Evolutionary conservation across 371 early-diverging fungal genomes (phyloP), one percentile per base, ranked within the genome.

Genomic region (Neoconidiobolus thromboides): DNA sequence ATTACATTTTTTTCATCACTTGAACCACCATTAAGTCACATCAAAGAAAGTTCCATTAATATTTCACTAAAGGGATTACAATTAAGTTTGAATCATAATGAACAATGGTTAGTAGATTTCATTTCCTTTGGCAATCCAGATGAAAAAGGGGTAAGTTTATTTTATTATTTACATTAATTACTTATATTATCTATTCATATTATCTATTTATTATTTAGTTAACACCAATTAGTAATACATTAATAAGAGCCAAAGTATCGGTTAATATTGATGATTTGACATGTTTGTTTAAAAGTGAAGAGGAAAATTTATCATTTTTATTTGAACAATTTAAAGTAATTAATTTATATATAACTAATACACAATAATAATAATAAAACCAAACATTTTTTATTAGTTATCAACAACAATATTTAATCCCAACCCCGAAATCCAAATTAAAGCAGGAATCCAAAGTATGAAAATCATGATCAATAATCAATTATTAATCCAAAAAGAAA

Each of bases 111-210:
- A 46, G 46, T 9, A n/a, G 46, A 9, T 46, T n/a, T n/a, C n/a
- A 6, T 46, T 9, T 46, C 9, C 9, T 46, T 46, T 46, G 46
- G n/a, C 6, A n/a, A 46, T 46, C 46, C n/a, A 46, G 46, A 6
- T 46, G 46, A 46, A 46, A 9, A 9, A 9, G 46, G 46, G 46
- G n/a, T 6, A 9, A n/a, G 46, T 46, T 6, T 9, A 9, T n/a
- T n/a, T n/a, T 6, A 46, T 46, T 26, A 26, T 26, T 26, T 26
- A 26, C 26, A 26, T 26, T 26, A 26, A n/a, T 46, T 9, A 46
- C 46, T 46, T 46, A 9, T 40, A 63, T 64, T 46, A 14, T 44
- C 72, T 39, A 62, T 67, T 1, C 15, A 71, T 0, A 58, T 74
- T n/a, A 6, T 46, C n/a, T 9, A 9, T 9, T 46, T 46, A 9